Conservation (phyloP, 768 basidiomycete genomes). For the Mycena vitilis region DNA sequence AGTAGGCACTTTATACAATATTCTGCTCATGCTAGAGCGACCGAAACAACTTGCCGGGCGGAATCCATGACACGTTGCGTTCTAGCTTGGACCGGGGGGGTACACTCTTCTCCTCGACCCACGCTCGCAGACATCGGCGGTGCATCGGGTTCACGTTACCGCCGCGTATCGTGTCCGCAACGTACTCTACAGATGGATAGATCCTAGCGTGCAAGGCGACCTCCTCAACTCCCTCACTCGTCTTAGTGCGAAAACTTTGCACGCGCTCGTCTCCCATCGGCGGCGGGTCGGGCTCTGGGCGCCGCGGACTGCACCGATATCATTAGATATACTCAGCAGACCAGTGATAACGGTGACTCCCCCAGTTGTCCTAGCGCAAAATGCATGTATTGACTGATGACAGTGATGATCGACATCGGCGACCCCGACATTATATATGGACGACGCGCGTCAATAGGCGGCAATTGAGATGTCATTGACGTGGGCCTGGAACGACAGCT, state of each 20-base stretch:
- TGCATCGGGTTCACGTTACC: background rate
- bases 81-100: background rate
- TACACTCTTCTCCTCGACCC: background rate
- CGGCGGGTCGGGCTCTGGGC: background rate
- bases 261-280: background rate
- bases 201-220: background rate
- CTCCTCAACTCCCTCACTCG: slow-evolving; percentile 1
- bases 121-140: background rate
- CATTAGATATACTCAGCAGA: background rate
- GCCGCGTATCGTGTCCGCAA: background rate
- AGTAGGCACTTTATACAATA: too few relatives aligned
- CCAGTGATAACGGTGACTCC: background rate
- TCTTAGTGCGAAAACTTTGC: background rate
- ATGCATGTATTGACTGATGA: background rate
- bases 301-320: background rate
- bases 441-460: background rate
- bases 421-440: background rate
- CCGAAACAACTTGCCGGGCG: too few relatives aligned
- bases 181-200: background rate
- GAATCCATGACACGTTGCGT: background rate
- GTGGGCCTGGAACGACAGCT: background rate
- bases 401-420: background rate
- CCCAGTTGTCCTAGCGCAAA: slow-evolving; percentile 5
- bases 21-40: too few relatives aligned
- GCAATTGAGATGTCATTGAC: background rate